These are phyloP conservation scores for Dictyostelium discoideum DNA, from an alignment of 78 protist species.

Conservation along the genomic window DNA sequence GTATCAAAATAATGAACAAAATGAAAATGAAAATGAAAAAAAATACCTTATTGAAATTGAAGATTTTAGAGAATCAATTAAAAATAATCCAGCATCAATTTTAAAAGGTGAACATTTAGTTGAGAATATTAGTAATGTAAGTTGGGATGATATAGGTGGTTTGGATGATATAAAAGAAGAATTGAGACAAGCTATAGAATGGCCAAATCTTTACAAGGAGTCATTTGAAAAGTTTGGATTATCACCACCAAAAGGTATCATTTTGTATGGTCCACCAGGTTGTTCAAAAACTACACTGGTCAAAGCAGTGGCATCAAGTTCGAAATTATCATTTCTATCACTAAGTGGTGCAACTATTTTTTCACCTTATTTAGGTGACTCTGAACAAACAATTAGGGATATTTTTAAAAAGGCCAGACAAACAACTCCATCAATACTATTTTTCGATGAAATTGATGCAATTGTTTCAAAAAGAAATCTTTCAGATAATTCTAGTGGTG, in stretches of 20 bases:
- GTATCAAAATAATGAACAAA: background rate
- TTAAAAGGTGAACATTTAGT: conserved; percentile 22
- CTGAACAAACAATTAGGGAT: conserved; percentile 85
- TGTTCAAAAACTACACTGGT: conserved; percentile 94
- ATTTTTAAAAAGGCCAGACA: conserved; percentile 80
- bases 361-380: conserved; percentile 92
- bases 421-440: conserved; percentile 91
- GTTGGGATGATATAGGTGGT: conserved; percentile 93
- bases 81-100: conserved; percentile 39
- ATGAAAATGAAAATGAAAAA: background rate
- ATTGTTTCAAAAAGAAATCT: conserved; percentile 82
- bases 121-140: conserved; percentile 16
- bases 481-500: conserved; percentile 1
- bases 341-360: conserved; percentile 90
- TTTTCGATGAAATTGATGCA: conserved; percentile 96
- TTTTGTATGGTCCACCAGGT: conserved; percentile 95
- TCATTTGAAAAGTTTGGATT: conserved; percentile 84
- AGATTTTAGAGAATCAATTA: conserved; percentile 57
- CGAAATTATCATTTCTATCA: conserved; percentile 71
- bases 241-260: conserved; percentile 88
- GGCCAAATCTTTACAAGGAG: conserved; percentile 84
- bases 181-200: conserved; percentile 77
- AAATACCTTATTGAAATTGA: background rate
- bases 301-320: conserved; percentile 85
- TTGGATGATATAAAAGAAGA: conserved; percentile 49